Base-by-base conservation (phyloP, 2,329 filamentous ascomycete genomes). In the Calonectria naviculata region DNA sequence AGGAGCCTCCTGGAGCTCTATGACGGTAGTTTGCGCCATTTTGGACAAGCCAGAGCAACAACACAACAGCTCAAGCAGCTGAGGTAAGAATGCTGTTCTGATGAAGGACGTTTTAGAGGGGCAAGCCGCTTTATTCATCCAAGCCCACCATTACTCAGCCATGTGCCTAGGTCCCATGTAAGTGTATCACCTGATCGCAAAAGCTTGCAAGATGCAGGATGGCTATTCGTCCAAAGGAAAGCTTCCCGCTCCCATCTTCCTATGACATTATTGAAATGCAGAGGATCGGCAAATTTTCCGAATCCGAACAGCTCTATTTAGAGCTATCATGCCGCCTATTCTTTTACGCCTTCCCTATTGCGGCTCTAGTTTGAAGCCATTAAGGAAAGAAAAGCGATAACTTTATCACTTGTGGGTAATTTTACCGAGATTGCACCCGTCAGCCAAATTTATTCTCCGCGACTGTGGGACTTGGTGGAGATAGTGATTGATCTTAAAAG, bases 1-100 rank as follows among this genome's bases (percentile, higher is more conserved):
- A 2, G 63, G 68, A 47, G 38, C 54, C 10, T 66, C 44, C 28
- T 67, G 68, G 12, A 70, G 68, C 63, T 67, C 68, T 5, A 67
- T 63, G 3, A 29, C 36, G 5, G 68, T 61, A 26, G 63, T 66
- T 24, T 66, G 63, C 8, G 63, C 34, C 68, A 70, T 70, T 38
- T 38, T 28, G 21, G n/a, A 28, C 21, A 19, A 26, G 21, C 3
- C 13, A 17, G 29, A 1, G 12, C n/a, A 38, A 34, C 38, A 1
- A 9, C n/a, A 24, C 7, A 9, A 17, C 52, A 17, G 29, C 19
- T 58, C 52, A 26, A 28, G 15, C 15, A 34, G 21, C 13, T 36
- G 24, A 58, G 31, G 10, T 17, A 21, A 58, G 21, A 10, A 19
- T 38, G 10, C 26, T 38, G 12, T 15, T n/a, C 38, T 36, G 21